Conservation (phyloP, 257 asterid species). For the Euphrasia confusa region DNA sequence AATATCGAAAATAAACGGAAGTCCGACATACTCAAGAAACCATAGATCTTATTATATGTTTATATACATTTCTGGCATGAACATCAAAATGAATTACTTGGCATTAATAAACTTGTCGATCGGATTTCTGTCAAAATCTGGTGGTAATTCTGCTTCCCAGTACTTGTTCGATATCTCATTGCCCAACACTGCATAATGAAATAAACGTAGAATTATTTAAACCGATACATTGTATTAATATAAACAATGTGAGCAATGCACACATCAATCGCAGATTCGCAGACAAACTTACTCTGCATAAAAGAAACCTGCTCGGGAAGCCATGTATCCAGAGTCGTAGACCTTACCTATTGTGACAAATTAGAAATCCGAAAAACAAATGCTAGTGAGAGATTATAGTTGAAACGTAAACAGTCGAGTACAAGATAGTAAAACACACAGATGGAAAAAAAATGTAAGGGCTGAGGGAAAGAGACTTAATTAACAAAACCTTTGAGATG, state of each 20-base stretch:
- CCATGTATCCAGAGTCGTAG: conserved; percentile 95
- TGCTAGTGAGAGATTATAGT: not conserved
- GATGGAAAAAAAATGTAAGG: too few relatives aligned
- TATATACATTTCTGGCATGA: not conserved
- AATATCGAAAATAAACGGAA: not conserved
- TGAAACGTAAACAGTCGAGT: not conserved
- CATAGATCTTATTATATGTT: not conserved
- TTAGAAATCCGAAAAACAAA: not conserved
- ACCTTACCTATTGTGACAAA: conserved; percentile 58
- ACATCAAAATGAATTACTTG: conserved; percentile 47
- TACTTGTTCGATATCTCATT: conserved; percentile 65
- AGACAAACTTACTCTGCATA: conserved; percentile 64
- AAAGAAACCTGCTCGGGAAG: conserved; percentile 85
- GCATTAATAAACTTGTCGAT: conserved; percentile 52
- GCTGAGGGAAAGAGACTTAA: not conserved
- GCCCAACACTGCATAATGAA: conserved; percentile 52
- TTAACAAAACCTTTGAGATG: conserved; percentile 66
- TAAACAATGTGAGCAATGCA: not conserved
- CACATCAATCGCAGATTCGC: not conserved
- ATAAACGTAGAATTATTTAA: not conserved
- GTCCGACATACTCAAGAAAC: not conserved
- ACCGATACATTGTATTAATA: not conserved
- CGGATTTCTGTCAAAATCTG: conserved; percentile 44
- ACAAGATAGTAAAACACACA: too few relatives aligned
- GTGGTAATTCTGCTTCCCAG: conserved; percentile 75